Base-by-base conservation (phyloP, 176 grass and related monocot genomes). In the Triticum monococcum region DNA sequence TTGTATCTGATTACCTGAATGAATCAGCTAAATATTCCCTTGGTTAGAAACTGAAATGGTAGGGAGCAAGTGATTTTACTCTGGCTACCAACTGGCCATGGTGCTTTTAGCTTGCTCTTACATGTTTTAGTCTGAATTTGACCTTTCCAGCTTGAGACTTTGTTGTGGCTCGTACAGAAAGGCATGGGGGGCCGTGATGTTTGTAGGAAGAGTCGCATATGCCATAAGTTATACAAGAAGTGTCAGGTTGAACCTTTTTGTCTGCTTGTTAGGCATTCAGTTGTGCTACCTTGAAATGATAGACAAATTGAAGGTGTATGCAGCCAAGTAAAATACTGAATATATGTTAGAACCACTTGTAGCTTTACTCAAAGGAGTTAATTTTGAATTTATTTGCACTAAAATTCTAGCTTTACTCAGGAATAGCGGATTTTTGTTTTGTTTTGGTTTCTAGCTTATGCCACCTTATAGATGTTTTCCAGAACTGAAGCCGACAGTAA, bases 401-500 rank as follows among this genome's bases (percentile, higher is more conserved):
- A 48, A 66, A 12, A 22, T 82, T 86, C 17, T 88, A 79, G 32
- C 60, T 90, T 59, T 76, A 50, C 50, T 82, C 66, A 35, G 46
- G 20, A 85, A 68, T 87, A 11, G n/a, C 20, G 4, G 31, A 18
- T 20, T 79, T 77, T 84, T 69, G 12, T 59, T 78, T 71, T 32
- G 63, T 63, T 72, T 84, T 72, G 5, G 69, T 82, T 81, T 89
- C 56, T 88, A 28, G 33, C 78, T 82, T 25, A 86, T 77, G 54
- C n/a, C 59, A 92, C 28, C 26, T 80, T 91, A 75, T 89, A 92
- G 74, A 95, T 92, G 40, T 11, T 90, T 98, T 94, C 87, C 93
- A 98, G 96, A 87, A 87, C 85, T 68, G 87, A 92, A 90, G 82
- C 69, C 74, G 89, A 79, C 86, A 89, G 80, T 88, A 89, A 92